Evolutionary conservation across 2,329 filamentous ascomycete species (phyloP).

Genomic region (Septoria linicola): DNA sequence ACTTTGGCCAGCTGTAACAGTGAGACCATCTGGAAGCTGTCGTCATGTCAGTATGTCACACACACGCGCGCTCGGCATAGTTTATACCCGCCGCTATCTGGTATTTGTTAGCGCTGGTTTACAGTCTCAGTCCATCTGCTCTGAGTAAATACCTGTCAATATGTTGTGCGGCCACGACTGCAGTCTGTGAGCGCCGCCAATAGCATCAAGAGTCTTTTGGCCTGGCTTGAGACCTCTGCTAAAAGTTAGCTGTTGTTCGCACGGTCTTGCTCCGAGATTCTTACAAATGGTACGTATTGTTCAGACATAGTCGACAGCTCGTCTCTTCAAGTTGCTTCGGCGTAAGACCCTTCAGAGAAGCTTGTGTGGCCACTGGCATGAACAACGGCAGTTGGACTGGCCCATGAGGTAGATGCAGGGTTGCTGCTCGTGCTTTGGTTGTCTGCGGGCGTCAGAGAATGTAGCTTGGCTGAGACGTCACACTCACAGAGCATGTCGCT

Average conservation of each 20-base stretch:
- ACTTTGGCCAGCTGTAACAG: conserved; percentile 88
- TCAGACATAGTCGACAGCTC: conserved; percentile 85
- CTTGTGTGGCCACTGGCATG: conserved; percentile 98
- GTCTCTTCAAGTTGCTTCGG: conserved; percentile 88
- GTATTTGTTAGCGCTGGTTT: not conserved
- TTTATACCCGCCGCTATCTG: conserved; percentile 27
- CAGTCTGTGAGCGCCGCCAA: conserved; percentile 90
- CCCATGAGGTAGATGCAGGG: conserved; percentile 85
- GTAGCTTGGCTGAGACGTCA: conserved; percentile 3
- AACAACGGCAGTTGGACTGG: conserved; percentile 88
- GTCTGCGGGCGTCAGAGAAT: conserved; percentile 57
- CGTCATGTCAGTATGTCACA: not conserved
- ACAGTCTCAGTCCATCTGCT: not conserved
- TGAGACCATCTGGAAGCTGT: conserved; percentile 97
- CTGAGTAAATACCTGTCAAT: conserved; percentile 60
- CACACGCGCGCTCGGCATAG: too few relatives aligned
- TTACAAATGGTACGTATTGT: conserved; percentile 94
- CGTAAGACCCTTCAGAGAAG: conserved; percentile 89
- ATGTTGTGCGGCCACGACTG: conserved; percentile 97
- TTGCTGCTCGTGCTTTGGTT: conserved; percentile 88
- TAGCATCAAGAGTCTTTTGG: conserved; percentile 78
- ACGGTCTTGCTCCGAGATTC: not conserved
- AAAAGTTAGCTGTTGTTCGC: conserved; percentile 10
- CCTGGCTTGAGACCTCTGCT: conserved; percentile 79
- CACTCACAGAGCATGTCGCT: conserved; percentile 73